Conservation (phyloP, 306 rosid genomes). For the Boehmeria nivea region DNA sequence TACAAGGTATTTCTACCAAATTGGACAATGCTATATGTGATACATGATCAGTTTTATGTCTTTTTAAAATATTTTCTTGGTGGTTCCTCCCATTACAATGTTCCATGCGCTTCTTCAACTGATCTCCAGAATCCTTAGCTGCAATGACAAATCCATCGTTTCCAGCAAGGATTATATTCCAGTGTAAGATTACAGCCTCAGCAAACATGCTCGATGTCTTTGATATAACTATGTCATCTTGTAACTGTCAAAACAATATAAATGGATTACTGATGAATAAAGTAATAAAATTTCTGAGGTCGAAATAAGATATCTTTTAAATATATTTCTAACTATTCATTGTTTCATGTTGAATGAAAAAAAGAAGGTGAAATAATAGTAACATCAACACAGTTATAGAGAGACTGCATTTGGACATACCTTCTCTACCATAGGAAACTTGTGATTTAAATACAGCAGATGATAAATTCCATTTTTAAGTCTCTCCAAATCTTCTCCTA, state of each 20-base stretch:
- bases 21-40: slow-evolving; percentile 20
- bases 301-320: background rate
- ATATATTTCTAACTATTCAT: background rate
- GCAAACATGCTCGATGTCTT: slow-evolving; percentile 47
- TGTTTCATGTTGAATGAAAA: too few species aligned
- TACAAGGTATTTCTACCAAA: slow-evolving; percentile 24
- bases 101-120: slow-evolving; percentile 29
- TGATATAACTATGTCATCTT: slow-evolving; percentile 29
- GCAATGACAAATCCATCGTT: slow-evolving; percentile 20
- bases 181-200: slow-evolving; percentile 66
- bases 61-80: slow-evolving; percentile 43
- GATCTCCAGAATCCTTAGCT: slow-evolving; percentile 31
- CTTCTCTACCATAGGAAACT: slow-evolving; percentile 60
- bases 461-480: slow-evolving; percentile 55
- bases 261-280: slow-evolving; percentile 10
- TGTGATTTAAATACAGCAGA: slow-evolving; percentile 64
- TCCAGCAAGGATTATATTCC: slow-evolving; percentile 47
- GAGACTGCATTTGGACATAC: slow-evolving; percentile 28
- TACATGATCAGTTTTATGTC: slow-evolving; percentile 38
- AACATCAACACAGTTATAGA: slow-evolving; percentile 11
- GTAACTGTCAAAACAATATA: slow-evolving; percentile 43
- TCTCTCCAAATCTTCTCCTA: slow-evolving; percentile 32
- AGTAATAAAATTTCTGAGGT: slow-evolving; percentile 2
- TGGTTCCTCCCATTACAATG: slow-evolving; percentile 20
- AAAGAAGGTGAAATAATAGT: too few species aligned